These are phyloP conservation scores for Colletotrichum abscissum DNA, from an alignment of 2,329 filamentous ascomycete species.

Conservation along the genomic window DNA sequence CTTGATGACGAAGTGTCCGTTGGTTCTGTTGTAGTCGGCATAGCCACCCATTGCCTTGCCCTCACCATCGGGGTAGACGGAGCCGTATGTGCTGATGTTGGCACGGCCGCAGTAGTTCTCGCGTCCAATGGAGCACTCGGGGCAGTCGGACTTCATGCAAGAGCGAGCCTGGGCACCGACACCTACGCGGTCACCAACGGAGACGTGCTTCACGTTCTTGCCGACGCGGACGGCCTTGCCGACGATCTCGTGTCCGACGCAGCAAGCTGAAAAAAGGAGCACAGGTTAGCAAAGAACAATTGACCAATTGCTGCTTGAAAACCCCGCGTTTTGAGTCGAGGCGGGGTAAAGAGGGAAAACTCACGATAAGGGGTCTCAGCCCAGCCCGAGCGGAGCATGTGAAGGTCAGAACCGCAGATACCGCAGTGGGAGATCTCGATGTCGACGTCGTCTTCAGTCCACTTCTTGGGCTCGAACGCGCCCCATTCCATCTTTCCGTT, in stretches of 20 bases:
- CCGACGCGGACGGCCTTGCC: constrained; percentile 68
- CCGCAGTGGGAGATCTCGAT: constrained; percentile 75
- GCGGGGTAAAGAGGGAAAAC: constrained; percentile 35
- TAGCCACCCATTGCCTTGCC: constrained; percentile 70
- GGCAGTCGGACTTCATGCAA: constrained; percentile 59
- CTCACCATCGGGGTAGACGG: constrained; percentile 60
- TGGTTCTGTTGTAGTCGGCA: constrained; percentile 47
- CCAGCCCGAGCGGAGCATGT: constrained; percentile 68
- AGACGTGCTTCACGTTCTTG: constrained; percentile 57
- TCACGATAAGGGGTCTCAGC: constrained; percentile 51
- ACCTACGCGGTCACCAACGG: constrained; percentile 72
- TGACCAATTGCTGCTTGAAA: neutral
- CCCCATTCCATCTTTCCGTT: constrained; percentile 66
- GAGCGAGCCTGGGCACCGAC: constrained; percentile 70
- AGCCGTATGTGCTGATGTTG: constrained; percentile 64
- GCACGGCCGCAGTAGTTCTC: constrained; percentile 54
- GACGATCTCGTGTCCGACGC: constrained; percentile 75
- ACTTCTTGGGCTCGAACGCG: constrained; percentile 71
- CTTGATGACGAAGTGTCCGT: constrained; percentile 60
- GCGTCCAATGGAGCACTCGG: constrained; percentile 52
- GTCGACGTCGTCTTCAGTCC: constrained; percentile 74
- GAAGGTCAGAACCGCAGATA: constrained; percentile 72
- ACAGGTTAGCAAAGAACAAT: neutral
- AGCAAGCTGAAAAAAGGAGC: constrained; percentile 50
- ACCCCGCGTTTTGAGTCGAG: neutral